These are phyloP conservation scores for Diaporthe destruens DNA, from an alignment of 2,329 filamentous ascomycete genomes.

Conservation along the genomic window DNA sequence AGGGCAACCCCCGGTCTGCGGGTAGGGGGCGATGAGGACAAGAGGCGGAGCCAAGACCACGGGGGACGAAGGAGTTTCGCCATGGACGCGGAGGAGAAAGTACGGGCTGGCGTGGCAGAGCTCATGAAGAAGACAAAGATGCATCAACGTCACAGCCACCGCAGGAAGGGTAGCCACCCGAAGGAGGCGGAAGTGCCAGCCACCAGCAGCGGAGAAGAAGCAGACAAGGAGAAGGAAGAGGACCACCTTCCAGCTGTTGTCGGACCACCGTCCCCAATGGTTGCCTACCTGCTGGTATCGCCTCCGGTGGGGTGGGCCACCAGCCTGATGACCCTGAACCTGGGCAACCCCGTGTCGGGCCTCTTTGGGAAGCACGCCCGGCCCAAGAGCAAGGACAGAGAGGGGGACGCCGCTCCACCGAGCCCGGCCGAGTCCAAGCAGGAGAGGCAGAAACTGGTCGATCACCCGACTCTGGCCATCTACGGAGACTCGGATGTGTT, in stretches of 20 bases:
- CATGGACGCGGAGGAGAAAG: conserved; percentile 58
- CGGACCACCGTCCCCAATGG: conserved; percentile 53
- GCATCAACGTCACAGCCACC: conserved; percentile 43
- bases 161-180: conserved; percentile 22
- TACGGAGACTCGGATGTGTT: conserved; percentile 84
- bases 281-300: conserved; percentile 75
- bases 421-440: conserved; percentile 6
- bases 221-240: conserved; percentile 47
- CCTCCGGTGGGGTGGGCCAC: conserved; percentile 73
- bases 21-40: conserved; percentile 63
- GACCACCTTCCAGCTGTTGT: conserved; percentile 47
- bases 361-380: conserved; percentile 44
- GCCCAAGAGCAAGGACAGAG: conserved; percentile 25
- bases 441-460: conserved; percentile 65
- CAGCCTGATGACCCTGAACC: conserved; percentile 72
- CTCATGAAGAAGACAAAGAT: conserved; percentile 58
- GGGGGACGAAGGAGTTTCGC: conserved; percentile 50
- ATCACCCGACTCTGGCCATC: conserved; percentile 74
- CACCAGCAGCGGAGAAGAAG: conserved; percentile 4
- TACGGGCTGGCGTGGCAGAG: conserved; percentile 62
- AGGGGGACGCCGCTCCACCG: conserved; percentile 13
- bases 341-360: conserved; percentile 50
- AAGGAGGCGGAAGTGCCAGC: conserved; percentile 4
- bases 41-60: conserved; percentile 57
- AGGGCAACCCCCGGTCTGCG: conserved; percentile 55